Evolutionary conservation across 176 grass and related monocot genomes (phyloP).

Genomic region (Aegilops tauschii): DNA sequence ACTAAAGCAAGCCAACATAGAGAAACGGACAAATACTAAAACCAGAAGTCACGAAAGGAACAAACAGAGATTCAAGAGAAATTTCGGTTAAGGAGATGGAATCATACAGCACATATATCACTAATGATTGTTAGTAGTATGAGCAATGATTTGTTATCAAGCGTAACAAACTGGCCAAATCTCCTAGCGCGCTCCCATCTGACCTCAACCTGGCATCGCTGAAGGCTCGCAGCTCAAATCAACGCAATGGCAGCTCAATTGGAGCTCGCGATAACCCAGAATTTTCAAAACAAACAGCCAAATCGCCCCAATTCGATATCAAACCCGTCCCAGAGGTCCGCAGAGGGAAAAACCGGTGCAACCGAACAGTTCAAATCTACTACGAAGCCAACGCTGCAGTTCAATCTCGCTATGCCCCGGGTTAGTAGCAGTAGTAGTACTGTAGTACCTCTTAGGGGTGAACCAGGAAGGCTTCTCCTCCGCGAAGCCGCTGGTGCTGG

Average conservation of each 20-base stretch:
- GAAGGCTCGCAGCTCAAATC: neutral
- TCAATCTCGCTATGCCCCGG: neutral
- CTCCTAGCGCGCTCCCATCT: neutral
- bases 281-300: neutral
- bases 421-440: neutral
- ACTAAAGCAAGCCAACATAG: conserved; percentile 1
- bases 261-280: neutral
- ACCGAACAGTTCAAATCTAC: neutral
- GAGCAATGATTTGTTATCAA: neutral
- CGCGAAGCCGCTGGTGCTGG: conserved; percentile 23
- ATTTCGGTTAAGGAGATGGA: neutral
- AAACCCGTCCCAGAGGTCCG: neutral
- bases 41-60: conserved; percentile 30
- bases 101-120: neutral
- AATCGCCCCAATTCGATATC: neutral
- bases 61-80: neutral
- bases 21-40: conserved; percentile 39
- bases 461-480: conserved; percentile 53
- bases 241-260: neutral
- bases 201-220: neutral
- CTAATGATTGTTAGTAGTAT: neutral
- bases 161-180: neutral
- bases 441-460: conserved; percentile 51
- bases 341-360: neutral
- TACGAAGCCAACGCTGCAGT: neutral